Conservation (phyloP, 1,284 basidiomycete genomes). For the Wallemia mellicola region DNA sequence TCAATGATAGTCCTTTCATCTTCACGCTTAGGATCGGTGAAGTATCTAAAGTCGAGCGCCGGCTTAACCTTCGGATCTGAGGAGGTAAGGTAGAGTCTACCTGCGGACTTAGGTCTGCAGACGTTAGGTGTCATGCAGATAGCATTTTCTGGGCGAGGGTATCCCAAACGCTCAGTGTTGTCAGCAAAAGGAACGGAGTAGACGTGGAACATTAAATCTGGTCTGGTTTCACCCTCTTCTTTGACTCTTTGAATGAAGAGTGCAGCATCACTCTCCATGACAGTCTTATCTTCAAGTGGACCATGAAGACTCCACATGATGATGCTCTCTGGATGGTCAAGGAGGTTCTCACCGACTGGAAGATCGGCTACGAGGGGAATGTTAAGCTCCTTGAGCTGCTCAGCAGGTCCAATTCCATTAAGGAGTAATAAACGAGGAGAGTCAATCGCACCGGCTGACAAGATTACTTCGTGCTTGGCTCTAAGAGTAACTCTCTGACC, state of each 20-base stretch:
- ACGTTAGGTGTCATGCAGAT: slow-evolving; percentile 18
- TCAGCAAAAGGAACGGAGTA: slow-evolving; percentile 12
- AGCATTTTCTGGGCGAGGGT: slow-evolving; percentile 12
- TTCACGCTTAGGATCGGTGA: slow-evolving; percentile 18
- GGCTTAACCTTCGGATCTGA: slow-evolving; percentile 19
- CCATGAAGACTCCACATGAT: slow-evolving; percentile 12
- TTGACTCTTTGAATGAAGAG: slow-evolving; percentile 8
- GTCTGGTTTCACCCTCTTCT: neutral
- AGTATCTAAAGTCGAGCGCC: slow-evolving; percentile 22
- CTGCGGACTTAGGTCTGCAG: slow-evolving; percentile 17
- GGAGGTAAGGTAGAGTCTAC: slow-evolving; percentile 15
- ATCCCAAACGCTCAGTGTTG: slow-evolving; percentile 14
- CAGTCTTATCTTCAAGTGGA: slow-evolving; percentile 10
- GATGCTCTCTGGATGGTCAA: slow-evolving; percentile 6
- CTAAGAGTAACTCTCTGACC: slow-evolving; percentile 4
- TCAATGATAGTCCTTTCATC: slow-evolving; percentile 22
- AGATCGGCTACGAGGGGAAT: slow-evolving; percentile 18
- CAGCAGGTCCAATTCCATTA: slow-evolving; percentile 22
- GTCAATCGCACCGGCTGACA: slow-evolving; percentile 11
- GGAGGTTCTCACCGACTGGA: slow-evolving; percentile 23
- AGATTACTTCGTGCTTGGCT: neutral
- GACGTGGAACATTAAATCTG: slow-evolving; percentile 13
- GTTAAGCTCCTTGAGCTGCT: slow-evolving; percentile 17
- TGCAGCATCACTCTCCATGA: slow-evolving; percentile 15
- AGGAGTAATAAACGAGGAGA: slow-evolving; percentile 23